Conservation (phyloP, 805 yeast species). For the Jamesozyma lodderae region DNA sequence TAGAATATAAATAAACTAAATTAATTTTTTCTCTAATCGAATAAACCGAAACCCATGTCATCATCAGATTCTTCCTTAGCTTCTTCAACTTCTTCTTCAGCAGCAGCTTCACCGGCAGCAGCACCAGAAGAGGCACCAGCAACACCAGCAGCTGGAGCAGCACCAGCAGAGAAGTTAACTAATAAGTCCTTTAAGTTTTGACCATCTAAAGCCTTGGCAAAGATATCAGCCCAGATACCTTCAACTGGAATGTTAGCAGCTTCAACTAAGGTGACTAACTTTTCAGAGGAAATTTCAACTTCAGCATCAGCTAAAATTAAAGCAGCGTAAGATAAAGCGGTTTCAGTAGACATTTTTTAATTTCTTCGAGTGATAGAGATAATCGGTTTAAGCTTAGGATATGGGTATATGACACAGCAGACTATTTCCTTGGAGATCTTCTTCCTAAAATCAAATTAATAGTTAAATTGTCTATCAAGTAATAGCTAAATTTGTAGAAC, state of each 20-base stretch:
- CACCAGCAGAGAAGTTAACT: slow-evolving; percentile 47
- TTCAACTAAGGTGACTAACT: slow-evolving; percentile 59
- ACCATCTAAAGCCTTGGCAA: slow-evolving; percentile 75
- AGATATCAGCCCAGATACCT: slow-evolving; percentile 80
- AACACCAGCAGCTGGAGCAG: slow-evolving; percentile 35
- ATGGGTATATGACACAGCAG: slow-evolving; percentile 21
- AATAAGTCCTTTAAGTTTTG: slow-evolving; percentile 65
- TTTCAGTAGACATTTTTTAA: slow-evolving; percentile 51
- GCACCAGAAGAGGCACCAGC: slow-evolving; percentile 41
- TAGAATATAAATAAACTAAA: too few relatives aligned
- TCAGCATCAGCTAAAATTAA: slow-evolving; percentile 96
- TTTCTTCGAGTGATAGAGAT: slow-evolving; percentile 20
- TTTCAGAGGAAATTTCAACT: slow-evolving; percentile 81
- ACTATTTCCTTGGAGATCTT: slow-evolving; percentile 28
- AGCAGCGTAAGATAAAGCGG: slow-evolving; percentile 96
- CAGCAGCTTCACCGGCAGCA: slow-evolving; percentile 39
- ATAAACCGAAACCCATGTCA: slow-evolving; percentile 92
- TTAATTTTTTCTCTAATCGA: too few relatives aligned
- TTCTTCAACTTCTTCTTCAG: slow-evolving; percentile 50
- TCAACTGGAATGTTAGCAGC: slow-evolving; percentile 63
- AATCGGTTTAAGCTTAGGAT: slow-evolving; percentile 28
- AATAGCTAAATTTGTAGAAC: background rate
- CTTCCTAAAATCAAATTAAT: background rate
- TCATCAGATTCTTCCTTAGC: slow-evolving; percentile 64
- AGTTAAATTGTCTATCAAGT: background rate